Base-by-base conservation (phyloP, 2,329 filamentous ascomycete species). In the Zymoseptoria ardabiliae region DNA sequence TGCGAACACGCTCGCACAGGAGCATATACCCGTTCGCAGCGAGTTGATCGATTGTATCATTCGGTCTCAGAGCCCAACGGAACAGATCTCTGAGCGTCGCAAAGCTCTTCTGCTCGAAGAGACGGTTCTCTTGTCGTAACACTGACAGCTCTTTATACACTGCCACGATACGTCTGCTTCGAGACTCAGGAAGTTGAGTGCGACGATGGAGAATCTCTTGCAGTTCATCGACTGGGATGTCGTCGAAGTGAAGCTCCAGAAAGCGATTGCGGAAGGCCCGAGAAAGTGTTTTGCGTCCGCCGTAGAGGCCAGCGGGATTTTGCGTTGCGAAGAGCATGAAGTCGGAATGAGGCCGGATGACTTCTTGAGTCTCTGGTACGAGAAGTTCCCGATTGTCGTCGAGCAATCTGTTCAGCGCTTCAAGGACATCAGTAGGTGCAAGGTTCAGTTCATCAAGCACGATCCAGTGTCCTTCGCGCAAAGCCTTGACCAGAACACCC, bases 321-420 rank as follows among this genome's bases (percentile, higher is more conserved):
- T 99, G 94, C 0, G 94, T 99, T 1, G 94, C 94, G 70, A 99
- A 99, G 0, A 99, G 83, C 85, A 97, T 96, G 73, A 99, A 99
- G 67, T 95, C 92, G 28, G 91, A 86, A 65, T 99, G 92, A 0
- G 94, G 95, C 30, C 87, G 87, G 49, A 99, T 89, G 41, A 95
- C 80, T 72, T 99, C 92, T 73, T 99, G 94, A 0, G 94, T 97
- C 73, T 99, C 94, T 0, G 95, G 93, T 35, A 99, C 92, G 22
- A 99, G 81, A 3, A 99, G 83, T 74, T 99, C 94, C 61, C 94
- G 83, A 68, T 99, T 99, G 70, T 99, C 94, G 68, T 99, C 94
- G 0, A 99, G 79, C 0, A 99, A 82, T 68, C 94, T 87, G 74
- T 99, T 99, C 48, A 99, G 79, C 0, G 94, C 94, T 76, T 99